A percentile compares a stretch with the other conserved stretches of the same genome.
These are phyloP conservation scores for Gossypium rotundifolium DNA, from an alignment of 345 rosid species.

Conservation along the genomic window DNA sequence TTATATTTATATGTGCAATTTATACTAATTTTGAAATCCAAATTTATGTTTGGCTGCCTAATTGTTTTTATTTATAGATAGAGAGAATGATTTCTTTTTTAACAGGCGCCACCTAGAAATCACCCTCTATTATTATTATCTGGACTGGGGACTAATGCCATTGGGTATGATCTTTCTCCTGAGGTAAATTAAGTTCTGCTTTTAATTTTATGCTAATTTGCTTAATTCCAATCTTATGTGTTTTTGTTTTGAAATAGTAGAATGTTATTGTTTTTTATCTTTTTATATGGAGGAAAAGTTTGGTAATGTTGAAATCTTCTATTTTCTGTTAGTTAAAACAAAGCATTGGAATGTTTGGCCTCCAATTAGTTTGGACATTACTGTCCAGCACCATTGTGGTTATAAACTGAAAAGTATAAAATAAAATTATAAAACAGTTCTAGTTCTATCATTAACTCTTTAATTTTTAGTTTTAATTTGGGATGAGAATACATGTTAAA, in stretches of 20 bases:
- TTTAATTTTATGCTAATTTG: neutral
- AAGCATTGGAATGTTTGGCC: neutral
- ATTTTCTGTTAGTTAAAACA: neutral
- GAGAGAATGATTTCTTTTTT: neutral
- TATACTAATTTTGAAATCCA: neutral
- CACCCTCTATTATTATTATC: conserved; percentile 87
- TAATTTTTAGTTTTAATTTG: neutral
- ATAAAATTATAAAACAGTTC: neutral
- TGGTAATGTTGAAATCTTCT: neutral
- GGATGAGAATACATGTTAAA: neutral
- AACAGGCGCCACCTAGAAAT: conserved; percentile 67
- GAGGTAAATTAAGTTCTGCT: conserved; percentile 29
- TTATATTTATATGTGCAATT: neutral
- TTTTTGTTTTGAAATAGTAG: neutral
- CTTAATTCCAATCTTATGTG: neutral
- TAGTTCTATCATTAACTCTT: neutral
- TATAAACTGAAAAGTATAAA: neutral
- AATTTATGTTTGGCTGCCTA: neutral
- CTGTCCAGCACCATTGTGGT: no score
- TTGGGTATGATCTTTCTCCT: conserved; percentile 91
- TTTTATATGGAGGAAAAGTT: neutral
- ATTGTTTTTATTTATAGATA: neutral
- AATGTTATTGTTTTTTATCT: neutral
- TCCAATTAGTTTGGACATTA: neutral
- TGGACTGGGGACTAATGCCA: conserved; percentile 94